Evolutionary conservation across 257 asterid species (phyloP).

Genomic region (Plectranthus barbatus): DNA sequence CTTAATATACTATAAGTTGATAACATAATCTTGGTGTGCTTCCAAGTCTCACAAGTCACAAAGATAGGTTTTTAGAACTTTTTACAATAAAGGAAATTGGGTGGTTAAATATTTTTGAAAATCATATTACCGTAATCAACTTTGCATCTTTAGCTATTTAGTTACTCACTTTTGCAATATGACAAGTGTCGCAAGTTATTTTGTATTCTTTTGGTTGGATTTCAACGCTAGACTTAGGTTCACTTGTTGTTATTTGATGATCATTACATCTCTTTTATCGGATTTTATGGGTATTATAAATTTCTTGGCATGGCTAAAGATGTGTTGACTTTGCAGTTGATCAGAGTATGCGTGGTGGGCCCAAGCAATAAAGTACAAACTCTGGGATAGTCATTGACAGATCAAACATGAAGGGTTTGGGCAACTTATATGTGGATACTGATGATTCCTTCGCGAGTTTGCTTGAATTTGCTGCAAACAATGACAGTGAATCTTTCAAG

Average conservation of each 20-base stretch:
- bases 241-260: neutral
- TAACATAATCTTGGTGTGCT: neutral
- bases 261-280: neutral
- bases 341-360: slow-evolving; percentile 49
- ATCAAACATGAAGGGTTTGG: slow-evolving; percentile 27
- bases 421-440: slow-evolving; percentile 44
- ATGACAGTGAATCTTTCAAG: slow-evolving; percentile 60
- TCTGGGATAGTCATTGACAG: slow-evolving; percentile 11
- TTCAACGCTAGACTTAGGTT: neutral
- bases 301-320: neutral
- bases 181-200: no score
- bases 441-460: slow-evolving; percentile 64
- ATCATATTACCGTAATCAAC: neutral
- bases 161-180: neutral
- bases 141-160: neutral
- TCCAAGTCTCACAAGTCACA: neutral
- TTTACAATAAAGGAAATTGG: neutral
- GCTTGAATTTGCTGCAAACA: slow-evolving; percentile 82
- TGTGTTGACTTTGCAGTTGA: slow-evolving; percentile 36
- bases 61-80: neutral
- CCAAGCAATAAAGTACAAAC: slow-evolving; percentile 28
- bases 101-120: neutral
- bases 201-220: neutral
- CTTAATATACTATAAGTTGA: neutral
- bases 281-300: neutral